Percentiles rank a stretch among this genome's conserved stretches.
phyloP scores from a whole-genome alignment of 2,329 filamentous ascomycete species.

The Colletotrichum sp. region DNA sequence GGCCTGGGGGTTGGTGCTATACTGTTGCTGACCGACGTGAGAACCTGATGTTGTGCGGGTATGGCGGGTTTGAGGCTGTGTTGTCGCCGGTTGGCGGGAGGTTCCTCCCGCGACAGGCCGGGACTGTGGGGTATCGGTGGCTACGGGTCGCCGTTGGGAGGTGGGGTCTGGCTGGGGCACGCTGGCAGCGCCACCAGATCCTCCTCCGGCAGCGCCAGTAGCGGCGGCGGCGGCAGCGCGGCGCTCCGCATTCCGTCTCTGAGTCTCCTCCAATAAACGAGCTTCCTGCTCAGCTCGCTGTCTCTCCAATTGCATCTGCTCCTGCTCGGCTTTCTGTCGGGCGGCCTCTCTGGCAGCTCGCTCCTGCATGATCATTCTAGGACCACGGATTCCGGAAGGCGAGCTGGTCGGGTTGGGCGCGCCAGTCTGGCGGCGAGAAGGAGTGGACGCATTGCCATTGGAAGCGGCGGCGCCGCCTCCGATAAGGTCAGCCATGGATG shows the following conservation, averaged over 20 bases:
- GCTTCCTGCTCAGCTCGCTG: conserved; percentile 63
- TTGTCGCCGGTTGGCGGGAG: conserved; percentile 23
- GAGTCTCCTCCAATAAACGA: conserved; percentile 57
- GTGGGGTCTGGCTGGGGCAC: conserved; percentile 17
- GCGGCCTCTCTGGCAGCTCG: conserved; percentile 78
- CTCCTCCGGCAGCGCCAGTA: conserved; percentile 41
- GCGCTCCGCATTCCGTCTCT: conserved; percentile 63
- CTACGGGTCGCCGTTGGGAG: conserved; percentile 19
- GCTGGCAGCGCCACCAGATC: conserved; percentile 12
- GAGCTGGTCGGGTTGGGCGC: conserved; percentile 57
- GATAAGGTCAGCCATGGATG: conserved; percentile 85
- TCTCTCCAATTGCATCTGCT: conserved; percentile 61
- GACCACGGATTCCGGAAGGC: conserved; percentile 75
- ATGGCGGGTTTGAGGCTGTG: conserved; percentile 23
- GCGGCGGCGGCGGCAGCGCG: conserved; percentile 60
- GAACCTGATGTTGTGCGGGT: conserved; percentile 24
- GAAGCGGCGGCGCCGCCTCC: conserved; percentile 59
- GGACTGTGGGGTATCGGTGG: conserved; percentile 16
- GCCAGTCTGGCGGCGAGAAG: conserved; percentile 47
- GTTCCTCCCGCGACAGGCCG: conserved; percentile 25
- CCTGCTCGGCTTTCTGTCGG: conserved; percentile 68
- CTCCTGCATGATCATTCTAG: conserved; percentile 90
- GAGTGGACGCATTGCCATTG: conserved; percentile 54
- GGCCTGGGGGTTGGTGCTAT: conserved; percentile 27
- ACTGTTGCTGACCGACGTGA: conserved; percentile 28